Conservation (phyloP, 306 rosid genomes). For the Castanea crenata region DNA sequence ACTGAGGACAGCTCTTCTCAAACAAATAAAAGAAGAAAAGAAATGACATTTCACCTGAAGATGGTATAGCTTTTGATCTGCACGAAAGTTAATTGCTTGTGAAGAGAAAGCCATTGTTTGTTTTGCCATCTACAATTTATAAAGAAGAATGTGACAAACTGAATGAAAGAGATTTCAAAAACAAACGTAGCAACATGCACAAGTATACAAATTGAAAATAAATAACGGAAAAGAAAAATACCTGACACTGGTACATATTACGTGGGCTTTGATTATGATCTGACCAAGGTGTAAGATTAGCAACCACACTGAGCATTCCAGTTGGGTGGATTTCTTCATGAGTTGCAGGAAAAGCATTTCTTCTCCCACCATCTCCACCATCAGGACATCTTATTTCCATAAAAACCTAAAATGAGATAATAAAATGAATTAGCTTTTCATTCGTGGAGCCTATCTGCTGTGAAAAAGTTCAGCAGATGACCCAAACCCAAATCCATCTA, state of each 20-base stretch:
- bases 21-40: neutral
- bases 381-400: conserved; percentile 97
- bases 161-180: conserved; percentile 11
- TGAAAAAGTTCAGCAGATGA: neutral
- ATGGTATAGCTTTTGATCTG: conserved; percentile 92
- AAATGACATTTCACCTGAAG: conserved; percentile 65
- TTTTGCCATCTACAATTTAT: conserved; percentile 78
- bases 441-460: neutral
- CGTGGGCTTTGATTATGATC: conserved; percentile 99
- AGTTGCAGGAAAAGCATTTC: conserved; percentile 73
- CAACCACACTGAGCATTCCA: conserved; percentile 93
- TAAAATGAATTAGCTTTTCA: conserved; percentile 6
- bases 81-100: conserved; percentile 78
- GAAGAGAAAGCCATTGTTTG: conserved; percentile 95
- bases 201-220: neutral
- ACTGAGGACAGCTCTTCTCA: neutral
- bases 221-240: conserved; percentile 20
- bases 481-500: conserved; percentile 2
- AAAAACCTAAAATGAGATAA: conserved; percentile 50
- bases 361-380: conserved; percentile 94
- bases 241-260: conserved; percentile 99
- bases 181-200: neutral
- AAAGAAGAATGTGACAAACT: conserved; percentile 12
- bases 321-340: conserved; percentile 99
- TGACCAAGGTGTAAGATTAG: conserved; percentile 96